Evolutionary conservation across 192 early-diverging fungal species (phyloP).

Genomic region (Backusella psychrophila): DNA sequence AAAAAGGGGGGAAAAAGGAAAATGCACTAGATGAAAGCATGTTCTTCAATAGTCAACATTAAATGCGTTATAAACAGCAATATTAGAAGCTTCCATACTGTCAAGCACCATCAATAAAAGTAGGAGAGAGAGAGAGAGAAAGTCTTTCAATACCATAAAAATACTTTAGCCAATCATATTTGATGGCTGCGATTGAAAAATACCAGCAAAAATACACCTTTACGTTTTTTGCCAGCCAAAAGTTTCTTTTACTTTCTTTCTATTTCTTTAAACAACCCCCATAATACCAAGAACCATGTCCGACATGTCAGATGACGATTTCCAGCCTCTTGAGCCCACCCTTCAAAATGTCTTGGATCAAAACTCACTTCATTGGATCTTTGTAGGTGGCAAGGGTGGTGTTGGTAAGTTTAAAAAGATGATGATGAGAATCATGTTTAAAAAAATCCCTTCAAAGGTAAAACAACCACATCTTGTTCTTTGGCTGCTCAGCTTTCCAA

Average conservation of each 20-base stretch:
- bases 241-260: constrained; percentile 2
- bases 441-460: constrained; percentile 42
- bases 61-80: too few relatives aligned
- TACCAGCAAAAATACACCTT: neutral
- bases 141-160: neutral
- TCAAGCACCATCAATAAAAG: too few relatives aligned
- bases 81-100: too few relatives aligned
- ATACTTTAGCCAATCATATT: neutral
- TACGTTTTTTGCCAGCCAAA: neutral
- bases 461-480: constrained; percentile 77
- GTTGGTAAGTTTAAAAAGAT: constrained; percentile 69
- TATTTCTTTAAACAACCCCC: neutral
- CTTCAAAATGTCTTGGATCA: constrained; percentile 98
- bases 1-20: neutral
- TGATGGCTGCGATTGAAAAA: neutral
- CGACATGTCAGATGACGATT: constrained; percentile 65
- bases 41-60: too few relatives aligned
- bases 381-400: constrained; percentile 99
- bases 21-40: neutral
- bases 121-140: too few relatives aligned
- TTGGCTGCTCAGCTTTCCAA: constrained; percentile 91
- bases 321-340: constrained; percentile 74
- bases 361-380: constrained; percentile 95
- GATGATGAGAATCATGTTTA: constrained; percentile 2
- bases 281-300: constrained; percentile 37